phyloP scores from a whole-genome alignment of 345 rosid genomes.

The Salix caprea region DNA sequence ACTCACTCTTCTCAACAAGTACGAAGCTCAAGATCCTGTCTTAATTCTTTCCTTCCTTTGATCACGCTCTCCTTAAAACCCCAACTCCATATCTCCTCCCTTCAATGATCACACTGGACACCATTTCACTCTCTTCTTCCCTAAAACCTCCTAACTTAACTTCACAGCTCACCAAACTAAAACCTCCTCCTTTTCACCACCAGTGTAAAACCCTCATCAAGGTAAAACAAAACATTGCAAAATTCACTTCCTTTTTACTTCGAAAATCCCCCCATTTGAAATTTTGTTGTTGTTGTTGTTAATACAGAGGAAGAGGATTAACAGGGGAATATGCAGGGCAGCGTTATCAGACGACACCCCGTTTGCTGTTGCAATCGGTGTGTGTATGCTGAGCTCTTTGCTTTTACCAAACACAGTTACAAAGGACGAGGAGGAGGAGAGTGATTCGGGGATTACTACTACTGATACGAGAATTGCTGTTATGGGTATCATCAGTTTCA shows the following conservation, averaged over 20 bases:
- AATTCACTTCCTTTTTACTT: background rate
- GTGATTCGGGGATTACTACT: conserved; percentile 45
- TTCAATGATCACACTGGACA: conserved; percentile 17
- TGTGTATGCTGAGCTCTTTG: conserved; percentile 69
- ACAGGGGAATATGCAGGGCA: conserved; percentile 49
- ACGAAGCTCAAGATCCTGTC: background rate
- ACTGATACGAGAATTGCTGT: conserved; percentile 74
- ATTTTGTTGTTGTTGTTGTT: background rate
- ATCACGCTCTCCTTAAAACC: background rate
- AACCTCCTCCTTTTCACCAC: background rate
- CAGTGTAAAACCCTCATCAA: conserved; percentile 14
- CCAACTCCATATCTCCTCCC: background rate
- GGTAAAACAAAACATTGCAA: conserved; percentile 11
- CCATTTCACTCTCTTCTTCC: background rate
- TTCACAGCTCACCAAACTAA: conserved; percentile 12
- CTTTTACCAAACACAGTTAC: conserved; percentile 42
- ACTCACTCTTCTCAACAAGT: background rate
- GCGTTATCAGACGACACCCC: conserved; percentile 67
- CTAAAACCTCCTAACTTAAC: conserved; percentile 8
- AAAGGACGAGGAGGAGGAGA: conserved; percentile 33
- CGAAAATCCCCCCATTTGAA: background rate
- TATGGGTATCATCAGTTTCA: conserved; percentile 90
- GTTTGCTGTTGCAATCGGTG: conserved; percentile 65
- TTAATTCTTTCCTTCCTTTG: background rate
- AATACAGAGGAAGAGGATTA: conserved; percentile 21